Percentiles rank a stretch among this genome's conserved stretches.
These are phyloP conservation scores for Phyllosticta paracitricarpa DNA, from an alignment of 2,329 filamentous ascomycete species.

Conservation along the genomic window DNA sequence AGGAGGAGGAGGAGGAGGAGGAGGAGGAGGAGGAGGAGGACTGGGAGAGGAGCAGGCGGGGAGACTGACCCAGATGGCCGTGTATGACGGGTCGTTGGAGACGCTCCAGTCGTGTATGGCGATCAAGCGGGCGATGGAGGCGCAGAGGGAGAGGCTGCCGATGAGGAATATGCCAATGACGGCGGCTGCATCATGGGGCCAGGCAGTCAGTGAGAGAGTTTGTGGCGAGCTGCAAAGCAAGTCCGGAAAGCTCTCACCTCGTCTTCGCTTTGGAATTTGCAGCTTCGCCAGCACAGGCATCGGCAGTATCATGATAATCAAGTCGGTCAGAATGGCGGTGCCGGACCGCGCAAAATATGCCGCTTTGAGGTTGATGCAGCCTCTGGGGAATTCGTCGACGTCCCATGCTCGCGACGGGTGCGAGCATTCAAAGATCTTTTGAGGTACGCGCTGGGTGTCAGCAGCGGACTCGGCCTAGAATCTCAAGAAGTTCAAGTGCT, in stretches of 20 bases:
- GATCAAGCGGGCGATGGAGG: conserved; percentile 16
- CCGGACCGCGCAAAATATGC: conserved; percentile 16
- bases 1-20: too few relatives aligned
- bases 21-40: too few relatives aligned
- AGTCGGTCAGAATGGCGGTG: conserved; percentile 16
- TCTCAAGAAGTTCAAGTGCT: background rate
- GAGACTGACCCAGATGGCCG: conserved; percentile 13
- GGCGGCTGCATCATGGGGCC: conserved; percentile 7
- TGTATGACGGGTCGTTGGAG: conserved; percentile 14
- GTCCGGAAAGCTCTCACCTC: conserved; percentile 3
- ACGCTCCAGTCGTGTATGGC: conserved; percentile 15
- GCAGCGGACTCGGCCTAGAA: background rate
- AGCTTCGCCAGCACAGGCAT: conserved; percentile 14
- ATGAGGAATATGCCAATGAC: conserved; percentile 17
- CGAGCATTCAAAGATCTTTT: conserved; percentile 16
- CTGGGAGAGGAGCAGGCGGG: too few relatives aligned
- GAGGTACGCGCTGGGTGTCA: background rate
- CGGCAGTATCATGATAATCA: conserved; percentile 15
- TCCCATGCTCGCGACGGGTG: conserved; percentile 14
- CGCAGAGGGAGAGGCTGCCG: conserved; percentile 15
- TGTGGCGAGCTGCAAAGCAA: too few relatives aligned
- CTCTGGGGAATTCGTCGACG: conserved; percentile 14
- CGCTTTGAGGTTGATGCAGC: conserved; percentile 15
- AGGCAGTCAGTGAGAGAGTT: background rate
- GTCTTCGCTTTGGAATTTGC: conserved; percentile 14